These are phyloP conservation scores for Coniophora puteana DNA, from an alignment of 1,284 basidiomycete genomes.

Conservation along the genomic window DNA sequence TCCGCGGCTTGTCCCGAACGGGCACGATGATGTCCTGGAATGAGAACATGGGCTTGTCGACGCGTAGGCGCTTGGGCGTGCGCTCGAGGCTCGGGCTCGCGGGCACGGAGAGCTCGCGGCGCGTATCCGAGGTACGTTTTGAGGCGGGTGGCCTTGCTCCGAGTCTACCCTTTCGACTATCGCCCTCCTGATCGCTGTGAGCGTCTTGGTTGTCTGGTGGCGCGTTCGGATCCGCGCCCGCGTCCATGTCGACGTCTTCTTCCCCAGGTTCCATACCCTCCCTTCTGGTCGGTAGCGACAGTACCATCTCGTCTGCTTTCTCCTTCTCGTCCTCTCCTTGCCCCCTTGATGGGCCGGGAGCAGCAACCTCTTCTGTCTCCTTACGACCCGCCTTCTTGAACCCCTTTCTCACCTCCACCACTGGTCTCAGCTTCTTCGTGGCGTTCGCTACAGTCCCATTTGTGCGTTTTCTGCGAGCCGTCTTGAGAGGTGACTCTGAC, in stretches of 20 bases:
- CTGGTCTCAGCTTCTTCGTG: slow-evolving; percentile 1
- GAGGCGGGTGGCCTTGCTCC: slow-evolving; percentile 21
- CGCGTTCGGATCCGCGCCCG: not conserved
- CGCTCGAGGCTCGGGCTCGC: slow-evolving; percentile 13
- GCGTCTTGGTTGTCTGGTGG: slow-evolving; percentile 1
- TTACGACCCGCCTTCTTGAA: not conserved
- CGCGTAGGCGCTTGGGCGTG: slow-evolving; percentile 22
- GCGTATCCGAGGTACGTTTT: slow-evolving; percentile 22
- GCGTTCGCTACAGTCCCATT: not conserved
- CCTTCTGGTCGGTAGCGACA: too few species aligned
- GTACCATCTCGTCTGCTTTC: too few species aligned
- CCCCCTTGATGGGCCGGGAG: not conserved
- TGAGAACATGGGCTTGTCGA: too few species aligned
- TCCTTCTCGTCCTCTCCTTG: slow-evolving; percentile 2
- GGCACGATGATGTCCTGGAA: slow-evolving; percentile 14
- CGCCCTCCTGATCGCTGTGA: slow-evolving; percentile 6
- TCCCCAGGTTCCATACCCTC: too few species aligned
- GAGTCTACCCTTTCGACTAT: slow-evolving; percentile 10
- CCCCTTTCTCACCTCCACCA: not conserved
- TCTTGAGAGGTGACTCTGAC: slow-evolving; percentile 47
- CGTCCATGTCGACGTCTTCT: too few species aligned
- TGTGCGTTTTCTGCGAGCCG: slow-evolving; percentile 35
- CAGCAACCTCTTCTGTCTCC: not conserved
- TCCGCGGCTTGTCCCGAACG: slow-evolving; percentile 7
- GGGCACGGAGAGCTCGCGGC: slow-evolving; percentile 8